Base-by-base conservation (phyloP, 345 rosid species). In the Capsella bursapastoris region DNA sequence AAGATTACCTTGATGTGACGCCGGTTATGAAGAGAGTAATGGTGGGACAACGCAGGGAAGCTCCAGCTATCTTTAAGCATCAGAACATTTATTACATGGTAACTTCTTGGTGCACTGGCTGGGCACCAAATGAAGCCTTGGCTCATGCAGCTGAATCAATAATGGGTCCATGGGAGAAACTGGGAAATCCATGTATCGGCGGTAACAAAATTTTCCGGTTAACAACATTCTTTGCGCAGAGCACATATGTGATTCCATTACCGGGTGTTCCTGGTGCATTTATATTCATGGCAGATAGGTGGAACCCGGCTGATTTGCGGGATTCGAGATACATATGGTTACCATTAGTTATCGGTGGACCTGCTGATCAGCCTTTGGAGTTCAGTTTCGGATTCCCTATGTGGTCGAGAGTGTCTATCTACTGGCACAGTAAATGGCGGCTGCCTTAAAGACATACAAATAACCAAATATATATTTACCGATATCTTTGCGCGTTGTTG, bases 41-140 rank as follows among this genome's bases (percentile, higher is more conserved):
- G 18, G 76, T 87, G 15, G 90, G 91, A 38, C 86, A 92, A 50
- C 93, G 81, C 75, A 81, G 97, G 58, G 97, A 95, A 84, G 97
- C 99, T 57, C 99, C 97, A 1, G 92, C 97, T 28, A 50, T 95
- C 4, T 91, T 95, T 64, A 95, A 92, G 84, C 81, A 90, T 73
- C 83, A 81, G 29, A 86, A 85, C 8, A 89, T 85, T 35, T 95
- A 92, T 69, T 95, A 95, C 86, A 92, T 95, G 99, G 79, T 92
- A 51, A 90, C 91, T 25, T 95, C 97, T 1, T 92, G 97, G 40
- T 95, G 99, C 72, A 83, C 96, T 3, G 97, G 97, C 40, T 95
- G 99, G 99, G 99, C 97, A 9, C 97, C 97, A 18, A 95, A 95
- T 35, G 97, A 92, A 80, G 97, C 97, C 2, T 55, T 90, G 41